Base-by-base conservation (phyloP, 306 rosid genomes). In the Corylus americana region DNA sequence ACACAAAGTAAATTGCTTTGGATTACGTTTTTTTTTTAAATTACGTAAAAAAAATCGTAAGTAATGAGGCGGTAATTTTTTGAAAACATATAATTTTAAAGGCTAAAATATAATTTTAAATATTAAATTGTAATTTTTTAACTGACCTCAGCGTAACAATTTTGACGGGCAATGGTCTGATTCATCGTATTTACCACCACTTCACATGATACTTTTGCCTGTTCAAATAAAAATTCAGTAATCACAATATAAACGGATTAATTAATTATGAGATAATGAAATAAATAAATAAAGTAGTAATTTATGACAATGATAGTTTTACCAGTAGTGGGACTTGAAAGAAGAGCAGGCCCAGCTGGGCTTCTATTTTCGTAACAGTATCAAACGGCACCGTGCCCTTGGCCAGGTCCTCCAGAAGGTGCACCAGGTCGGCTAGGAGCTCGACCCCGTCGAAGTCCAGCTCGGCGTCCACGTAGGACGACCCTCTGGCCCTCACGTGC, bases 391-490 rank as follows among this genome's bases (percentile, higher is more conserved):
- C 85, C 31, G 49, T 25, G 8, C 97, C 97, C 83, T 71, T 92
- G 0, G 89, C 89, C 59, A 92, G 55, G 84, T 92, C 97, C 85
- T 89, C 89, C 29, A 92, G 87, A 70, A 92, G 70, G 55, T 77
- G 59, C 71, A 92, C 80, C 73, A 91, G 87, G 80, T 92, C 96
- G n/a, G 93, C 86, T 12, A 90, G 61, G 11, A 92, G 77, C 7
- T 78, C 80, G 29, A 92, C 83, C 4, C 90, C 97, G 0, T 35
- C 27, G 50, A 92, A 87, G 11, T 88, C 96, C 84, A 81, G 83
- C 77, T 82, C 90, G 63, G 96, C 96, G 4, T 92, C 91, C 85
- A 91, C 92, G 84, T 85, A 82, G 29, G 96, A 91, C 44, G 90
- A 86, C 0, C 92, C 94, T 74, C 84, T 79, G 0, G 97, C 88